Evolutionary conservation across 805 yeast genomes (phyloP), one percentile per base, ranked within the genome.

Genomic region (Zygosaccharomyces gambellarensis): DNA sequence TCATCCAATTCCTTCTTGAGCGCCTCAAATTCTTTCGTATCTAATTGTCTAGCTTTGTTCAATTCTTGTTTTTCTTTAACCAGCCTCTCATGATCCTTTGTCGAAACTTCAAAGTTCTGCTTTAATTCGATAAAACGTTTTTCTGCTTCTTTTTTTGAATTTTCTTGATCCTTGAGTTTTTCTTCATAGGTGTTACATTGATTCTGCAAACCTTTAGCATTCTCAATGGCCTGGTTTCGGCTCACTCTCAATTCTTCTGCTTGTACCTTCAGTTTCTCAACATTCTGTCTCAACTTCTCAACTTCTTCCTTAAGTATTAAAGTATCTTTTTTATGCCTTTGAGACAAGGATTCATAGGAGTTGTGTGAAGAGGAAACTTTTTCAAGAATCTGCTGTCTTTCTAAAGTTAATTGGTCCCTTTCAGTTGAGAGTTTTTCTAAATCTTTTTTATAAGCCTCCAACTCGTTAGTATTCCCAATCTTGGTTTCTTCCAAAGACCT

Each of bases 181-280:
- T 50, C 52, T 22, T 68, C 68, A 39, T 67, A 62, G 25, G 64
- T 62, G 32, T 66, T 63, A 2, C 72, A 69, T 7, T 68, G 31
- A 11, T 30, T 12, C 11, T 59, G 60, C 48, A 64, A 46, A 2
- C 57, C 47, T 1, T 54, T 55, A 4, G 63, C 54, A 2, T 60
- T 60, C 21, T 54, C 56, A 39, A 64, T 66, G 34, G 52, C 46
- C 4, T 59, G 63, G n/a, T 61, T 53, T 39, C 66, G 68, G 4
- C 63, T 60, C 0, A 57, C 49, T 23, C 67, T 70, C 21, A 52
- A 55, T 36, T 67, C 67, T 6, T 60, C 56, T 2, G 60, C 57
- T 36, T 55, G 41, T 1, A 55, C 63, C 43, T 61, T 62, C 12
- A 65, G 51, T 42, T 63, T 65, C 17, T 48, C 48, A 38, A 62